A percentile compares a stretch with the other conserved stretches of the same genome.
Evolutionary conservation across 768 basidiomycete genomes (phyloP).

Genomic region (Cyclocybe cylindracea): DNA sequence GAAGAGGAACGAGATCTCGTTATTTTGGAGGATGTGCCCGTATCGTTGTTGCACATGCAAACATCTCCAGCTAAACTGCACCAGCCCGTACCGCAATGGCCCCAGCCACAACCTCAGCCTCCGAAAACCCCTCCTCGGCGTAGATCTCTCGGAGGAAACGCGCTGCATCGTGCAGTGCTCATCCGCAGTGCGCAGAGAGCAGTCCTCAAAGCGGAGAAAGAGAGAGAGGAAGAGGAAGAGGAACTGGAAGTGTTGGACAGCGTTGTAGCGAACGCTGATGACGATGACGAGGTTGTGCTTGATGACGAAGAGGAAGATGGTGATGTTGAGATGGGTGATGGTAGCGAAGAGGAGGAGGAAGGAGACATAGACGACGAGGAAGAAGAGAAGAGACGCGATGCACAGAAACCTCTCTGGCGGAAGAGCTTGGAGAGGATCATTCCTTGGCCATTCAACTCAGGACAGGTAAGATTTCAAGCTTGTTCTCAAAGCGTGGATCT

Average conservation of each 20-base stretch:
- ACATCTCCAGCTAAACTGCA: neutral
- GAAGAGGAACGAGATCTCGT: slow-evolving; percentile 72
- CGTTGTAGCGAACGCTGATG: slow-evolving; percentile 34
- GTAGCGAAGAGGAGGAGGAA: slow-evolving; percentile 10
- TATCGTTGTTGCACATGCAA: too few species aligned
- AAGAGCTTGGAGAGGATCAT: slow-evolving; percentile 42
- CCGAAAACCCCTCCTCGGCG: slow-evolving; percentile 37
- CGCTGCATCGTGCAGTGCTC: slow-evolving; percentile 69
- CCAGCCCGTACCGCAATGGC: slow-evolving; percentile 1
- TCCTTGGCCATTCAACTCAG: slow-evolving; percentile 35
- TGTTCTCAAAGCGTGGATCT: too few species aligned
- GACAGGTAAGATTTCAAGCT: too few species aligned
- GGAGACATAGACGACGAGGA: slow-evolving; percentile 27
- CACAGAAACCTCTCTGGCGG: slow-evolving; percentile 40
- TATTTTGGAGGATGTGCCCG: slow-evolving; percentile 68
- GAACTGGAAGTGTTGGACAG: slow-evolving; percentile 50
- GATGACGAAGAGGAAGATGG: slow-evolving; percentile 25
- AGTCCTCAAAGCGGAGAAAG: slow-evolving; percentile 50
- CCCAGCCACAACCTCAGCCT: slow-evolving; percentile 19
- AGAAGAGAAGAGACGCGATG: slow-evolving; percentile 26
- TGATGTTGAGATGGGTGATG: slow-evolving; percentile 21
- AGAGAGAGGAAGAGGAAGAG: slow-evolving; percentile 49
- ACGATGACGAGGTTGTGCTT: slow-evolving; percentile 26
- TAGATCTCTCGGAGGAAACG: slow-evolving; percentile 42
- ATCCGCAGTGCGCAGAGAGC: slow-evolving; percentile 70